Base-by-base conservation (phyloP, 2,329 filamentous ascomycete genomes). In the Microdochium bolleyi region DNA sequence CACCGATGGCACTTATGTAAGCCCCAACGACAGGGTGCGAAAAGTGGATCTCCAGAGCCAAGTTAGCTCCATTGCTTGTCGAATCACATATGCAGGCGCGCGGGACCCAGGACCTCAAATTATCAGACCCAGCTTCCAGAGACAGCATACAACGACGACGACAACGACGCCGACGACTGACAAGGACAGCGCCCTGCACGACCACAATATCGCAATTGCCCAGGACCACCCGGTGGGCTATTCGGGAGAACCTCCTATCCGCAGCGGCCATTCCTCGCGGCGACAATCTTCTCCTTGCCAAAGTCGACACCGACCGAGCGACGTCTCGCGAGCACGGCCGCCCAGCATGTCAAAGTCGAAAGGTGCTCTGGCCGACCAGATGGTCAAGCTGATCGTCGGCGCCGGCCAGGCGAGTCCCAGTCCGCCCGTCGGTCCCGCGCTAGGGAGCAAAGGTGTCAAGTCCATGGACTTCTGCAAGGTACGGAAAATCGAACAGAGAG, bases 381-480 rank as follows among this genome's bases (percentile, higher is more conserved):
- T 97, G 55, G 92, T 99, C 69, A 99, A 97, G 77, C 82, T 99
- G 70, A 95, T 99, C 61, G 94, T 99, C 56, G 94, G 92, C 63
- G 94, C 94, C 53, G 94, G 94, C 24, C 90, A 96, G 71, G 94
- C 94, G 55, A 92, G 86, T 64, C 94, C 94, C 27, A 95, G 91
- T 73, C 94, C 94, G 32, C 94, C 94, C 3, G 92, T 99, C 64
- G 94, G 94, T 77, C 94, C 94, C 54, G 94, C 94, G 52, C 81
- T 99, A 59, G 94, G 94, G 74, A 92, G 87, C 70, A 97, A 96
- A 77, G 94, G 94, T 78, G 88, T 99, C 57, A 99, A 99, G 78
- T 95, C 89, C 54, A 99, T 99, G 87, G 94, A 99, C 73, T 99
- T 97, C 70, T 97, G 94, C 84, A 97, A 97, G 81, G 92, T 95